phyloP scores from a whole-genome alignment of 2,329 filamentous ascomycete species.

The Phoma sp. region DNA sequence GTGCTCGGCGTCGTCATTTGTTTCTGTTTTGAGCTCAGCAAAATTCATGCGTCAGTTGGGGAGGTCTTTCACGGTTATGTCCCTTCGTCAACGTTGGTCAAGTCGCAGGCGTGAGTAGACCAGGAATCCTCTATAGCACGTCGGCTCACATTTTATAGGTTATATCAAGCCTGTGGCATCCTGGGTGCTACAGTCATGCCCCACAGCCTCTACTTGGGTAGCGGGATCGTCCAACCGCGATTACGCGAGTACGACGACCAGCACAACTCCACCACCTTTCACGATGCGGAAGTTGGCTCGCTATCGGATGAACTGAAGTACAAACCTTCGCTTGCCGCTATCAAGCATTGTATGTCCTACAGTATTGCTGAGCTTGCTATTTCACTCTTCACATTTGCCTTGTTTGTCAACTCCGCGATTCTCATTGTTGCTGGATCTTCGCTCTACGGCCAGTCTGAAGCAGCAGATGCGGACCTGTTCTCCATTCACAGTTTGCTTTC shows the following conservation, averaged over 20 bases:
- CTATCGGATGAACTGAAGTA: slow-evolving; percentile 62
- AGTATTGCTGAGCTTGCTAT: slow-evolving; percentile 74
- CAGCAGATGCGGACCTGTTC: slow-evolving; percentile 78
- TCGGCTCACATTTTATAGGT: slow-evolving; percentile 37
- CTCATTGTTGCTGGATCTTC: slow-evolving; percentile 82
- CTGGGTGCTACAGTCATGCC: slow-evolving; percentile 75
- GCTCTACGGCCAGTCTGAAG: slow-evolving; percentile 67
- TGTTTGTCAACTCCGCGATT: slow-evolving; percentile 85
- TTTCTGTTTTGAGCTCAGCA: slow-evolving; percentile 64
- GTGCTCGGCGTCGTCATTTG: slow-evolving; percentile 64
- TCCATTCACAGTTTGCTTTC: slow-evolving; percentile 79
- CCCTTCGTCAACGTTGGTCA: slow-evolving; percentile 61
- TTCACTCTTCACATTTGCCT: slow-evolving; percentile 80
- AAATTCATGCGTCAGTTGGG: slow-evolving; percentile 59
- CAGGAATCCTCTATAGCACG: background rate
- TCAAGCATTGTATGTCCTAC: slow-evolving; percentile 75
- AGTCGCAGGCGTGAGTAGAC: slow-evolving; percentile 57
- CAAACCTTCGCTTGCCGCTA: slow-evolving; percentile 74
- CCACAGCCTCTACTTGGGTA: slow-evolving; percentile 66
- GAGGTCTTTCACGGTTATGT: slow-evolving; percentile 63
- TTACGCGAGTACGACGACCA: slow-evolving; percentile 46
- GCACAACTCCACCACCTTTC: slow-evolving; percentile 9
- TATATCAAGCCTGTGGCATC: slow-evolving; percentile 74
- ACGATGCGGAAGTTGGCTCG: slow-evolving; percentile 24
- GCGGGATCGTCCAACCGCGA: slow-evolving; percentile 63